These are phyloP conservation scores for Nakataea oryzae DNA, from an alignment of 2,329 filamentous ascomycete genomes.

Conservation along the genomic window DNA sequence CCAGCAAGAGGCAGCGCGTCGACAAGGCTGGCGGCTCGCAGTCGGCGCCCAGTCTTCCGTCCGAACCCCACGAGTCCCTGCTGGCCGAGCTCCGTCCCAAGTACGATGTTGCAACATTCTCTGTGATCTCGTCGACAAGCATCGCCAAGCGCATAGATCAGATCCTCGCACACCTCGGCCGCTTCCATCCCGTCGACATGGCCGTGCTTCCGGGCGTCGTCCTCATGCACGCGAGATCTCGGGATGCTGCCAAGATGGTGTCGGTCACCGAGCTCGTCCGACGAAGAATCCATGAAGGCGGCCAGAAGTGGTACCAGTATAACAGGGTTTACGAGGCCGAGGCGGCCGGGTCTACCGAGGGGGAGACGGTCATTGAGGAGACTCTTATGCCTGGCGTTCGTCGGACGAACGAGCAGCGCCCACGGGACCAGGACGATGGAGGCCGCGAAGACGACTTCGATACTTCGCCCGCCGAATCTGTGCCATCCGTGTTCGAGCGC, in stretches of 20 bases:
- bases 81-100: slow-evolving; percentile 30
- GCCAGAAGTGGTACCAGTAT: slow-evolving; percentile 43
- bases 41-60: slow-evolving; percentile 14
- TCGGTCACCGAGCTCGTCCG: slow-evolving; percentile 58
- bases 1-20: slow-evolving; percentile 4
- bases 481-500: slow-evolving; percentile 45
- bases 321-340: slow-evolving; percentile 43
- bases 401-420: not conserved
- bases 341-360: slow-evolving; percentile 13
- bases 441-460: slow-evolving; percentile 10
- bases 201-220: slow-evolving; percentile 21
- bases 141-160: slow-evolving; percentile 44
- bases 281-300: slow-evolving; percentile 36
- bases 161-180: slow-evolving; percentile 32
- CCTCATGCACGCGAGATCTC: slow-evolving; percentile 39
- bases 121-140: slow-evolving; percentile 48
- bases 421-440: slow-evolving; percentile 10
- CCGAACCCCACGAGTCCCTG: slow-evolving; percentile 28
- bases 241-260: slow-evolving; percentile 53
- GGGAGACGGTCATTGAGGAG: slow-evolving; percentile 25
- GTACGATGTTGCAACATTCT: slow-evolving; percentile 39
- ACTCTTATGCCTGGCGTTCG: slow-evolving; percentile 24
- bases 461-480: slow-evolving; percentile 27
- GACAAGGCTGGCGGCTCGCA: slow-evolving; percentile 7
- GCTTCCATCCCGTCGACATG: slow-evolving; percentile 14